Evolutionary conservation across 106 monocot genomes (phyloP).

Genomic region (Dendrobium huoshanense): DNA sequence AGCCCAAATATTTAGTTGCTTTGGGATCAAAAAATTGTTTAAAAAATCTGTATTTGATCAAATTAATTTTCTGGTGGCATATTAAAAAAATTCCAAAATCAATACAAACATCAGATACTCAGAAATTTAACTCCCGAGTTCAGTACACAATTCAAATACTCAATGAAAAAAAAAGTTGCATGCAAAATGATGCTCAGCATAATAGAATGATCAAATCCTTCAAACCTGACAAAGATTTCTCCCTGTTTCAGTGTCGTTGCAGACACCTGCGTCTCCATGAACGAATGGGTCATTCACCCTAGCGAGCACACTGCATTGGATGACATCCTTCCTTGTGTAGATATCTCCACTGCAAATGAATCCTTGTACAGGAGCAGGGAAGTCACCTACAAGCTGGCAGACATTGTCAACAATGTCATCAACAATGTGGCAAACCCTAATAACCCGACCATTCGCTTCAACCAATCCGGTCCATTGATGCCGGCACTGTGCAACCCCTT

Average conservation of each 20-base stretch:
- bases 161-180: no score
- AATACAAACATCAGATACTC: no score
- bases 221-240: background rate
- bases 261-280: slow-evolving; percentile 71
- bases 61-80: no score
- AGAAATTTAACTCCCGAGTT: no score
- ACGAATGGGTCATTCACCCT: slow-evolving; percentile 71
- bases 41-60: no score
- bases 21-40: no score
- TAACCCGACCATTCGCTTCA: slow-evolving; percentile 25
- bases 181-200: no score
- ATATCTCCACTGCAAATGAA: slow-evolving; percentile 36
- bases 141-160: no score
- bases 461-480: slow-evolving; percentile 60
- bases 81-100: no score
- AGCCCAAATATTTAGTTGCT: no score
- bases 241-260: slow-evolving; percentile 35
- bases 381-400: slow-evolving; percentile 45
- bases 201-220: no score
- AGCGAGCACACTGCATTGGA: slow-evolving; percentile 57
- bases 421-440: slow-evolving; percentile 34
- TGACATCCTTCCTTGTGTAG: slow-evolving; percentile 67
- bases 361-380: slow-evolving; percentile 36
- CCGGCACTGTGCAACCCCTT: slow-evolving; percentile 64
- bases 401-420: slow-evolving; percentile 34